phyloP scores from a whole-genome alignment of 345 rosid genomes.

The Trapa incisa region DNA sequence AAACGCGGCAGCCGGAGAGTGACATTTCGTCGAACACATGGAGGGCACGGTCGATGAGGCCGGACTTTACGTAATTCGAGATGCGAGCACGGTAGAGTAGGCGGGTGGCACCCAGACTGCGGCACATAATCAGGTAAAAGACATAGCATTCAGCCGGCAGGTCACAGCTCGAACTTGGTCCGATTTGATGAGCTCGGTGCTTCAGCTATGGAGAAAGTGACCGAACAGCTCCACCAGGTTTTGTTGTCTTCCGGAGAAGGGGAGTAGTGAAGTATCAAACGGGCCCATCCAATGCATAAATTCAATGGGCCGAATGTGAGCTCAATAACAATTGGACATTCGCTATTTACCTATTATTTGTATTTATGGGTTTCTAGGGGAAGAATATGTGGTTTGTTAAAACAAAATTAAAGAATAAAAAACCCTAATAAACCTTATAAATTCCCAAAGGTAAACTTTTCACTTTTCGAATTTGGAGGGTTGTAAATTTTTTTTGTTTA shows the following conservation, averaged over 20 bases:
- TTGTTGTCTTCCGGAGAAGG: neutral
- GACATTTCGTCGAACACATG: conserved; percentile 88
- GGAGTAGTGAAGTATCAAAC: too few species aligned
- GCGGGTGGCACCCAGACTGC: conserved; percentile 76
- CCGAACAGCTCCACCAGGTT: neutral
- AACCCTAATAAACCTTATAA: too few species aligned
- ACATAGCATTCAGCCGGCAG: conserved; percentile 23
- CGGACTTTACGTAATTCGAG: conserved; percentile 45
- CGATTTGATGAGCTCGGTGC: neutral
- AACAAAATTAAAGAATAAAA: too few species aligned
- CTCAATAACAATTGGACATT: too few species aligned
- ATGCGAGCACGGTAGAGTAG: conserved; percentile 69
- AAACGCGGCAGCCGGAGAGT: conserved; percentile 58
- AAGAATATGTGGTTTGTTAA: too few species aligned
- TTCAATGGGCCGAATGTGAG: neutral
- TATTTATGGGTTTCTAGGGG: too few species aligned
- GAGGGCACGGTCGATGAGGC: conserved; percentile 63
- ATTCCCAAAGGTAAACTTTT: too few species aligned
- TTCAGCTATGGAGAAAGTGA: neutral
- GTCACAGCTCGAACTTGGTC: neutral
- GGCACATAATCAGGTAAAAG: conserved; percentile 56
- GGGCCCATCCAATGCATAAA: too few species aligned
- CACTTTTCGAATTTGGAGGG: too few species aligned
- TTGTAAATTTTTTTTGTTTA: too few species aligned
- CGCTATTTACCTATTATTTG: too few species aligned